Percentiles rank a stretch among this genome's conserved stretches.
phyloP scores from a whole-genome alignment of 306 rosid genomes.

The Prunus persica region DNA sequence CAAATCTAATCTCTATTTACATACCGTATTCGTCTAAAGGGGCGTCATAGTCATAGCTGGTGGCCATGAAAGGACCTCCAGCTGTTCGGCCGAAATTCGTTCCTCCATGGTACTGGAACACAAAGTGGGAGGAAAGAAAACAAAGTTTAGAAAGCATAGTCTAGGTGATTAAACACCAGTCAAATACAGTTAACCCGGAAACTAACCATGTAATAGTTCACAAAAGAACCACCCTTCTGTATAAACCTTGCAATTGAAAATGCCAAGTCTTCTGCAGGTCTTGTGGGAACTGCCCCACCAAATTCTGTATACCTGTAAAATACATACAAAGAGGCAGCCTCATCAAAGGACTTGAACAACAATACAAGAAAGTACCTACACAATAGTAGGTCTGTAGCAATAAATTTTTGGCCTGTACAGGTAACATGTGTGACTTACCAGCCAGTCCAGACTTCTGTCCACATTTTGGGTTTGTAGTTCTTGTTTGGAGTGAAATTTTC shows the following conservation, averaged over 20 bases:
- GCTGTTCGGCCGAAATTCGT: constrained; percentile 93
- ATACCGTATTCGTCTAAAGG: constrained; percentile 92
- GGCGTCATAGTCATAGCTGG: constrained; percentile 94
- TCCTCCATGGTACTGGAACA: constrained; percentile 88
- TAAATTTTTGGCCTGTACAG: background rate
- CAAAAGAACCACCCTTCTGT: constrained; percentile 83
- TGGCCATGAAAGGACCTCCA: constrained; percentile 84
- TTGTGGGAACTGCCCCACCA: constrained; percentile 77
- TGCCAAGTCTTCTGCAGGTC: constrained; percentile 88
- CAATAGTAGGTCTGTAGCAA: background rate
- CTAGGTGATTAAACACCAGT: background rate
- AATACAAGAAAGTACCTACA: constrained; percentile 1
- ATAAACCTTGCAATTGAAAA: constrained; percentile 78
- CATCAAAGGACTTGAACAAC: background rate
- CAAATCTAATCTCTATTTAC: constrained; percentile 2
- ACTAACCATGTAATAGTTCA: constrained; percentile 84
- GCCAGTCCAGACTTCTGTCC: constrained; percentile 96
- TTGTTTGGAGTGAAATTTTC: constrained; percentile 77
- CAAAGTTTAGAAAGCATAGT: background rate
- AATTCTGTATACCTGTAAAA: constrained; percentile 74
- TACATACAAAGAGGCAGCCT: constrained; percentile 3
- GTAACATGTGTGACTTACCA: constrained; percentile 57
- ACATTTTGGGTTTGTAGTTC: constrained; percentile 78
- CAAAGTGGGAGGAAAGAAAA: constrained; percentile 8
- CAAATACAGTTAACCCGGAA: background rate